Percentiles rank a stretch among this genome's conserved stretches.
These are phyloP conservation scores for Gossypium schwendimanii DNA, from an alignment of 441 rosid genomes.

Conservation along the genomic window DNA sequence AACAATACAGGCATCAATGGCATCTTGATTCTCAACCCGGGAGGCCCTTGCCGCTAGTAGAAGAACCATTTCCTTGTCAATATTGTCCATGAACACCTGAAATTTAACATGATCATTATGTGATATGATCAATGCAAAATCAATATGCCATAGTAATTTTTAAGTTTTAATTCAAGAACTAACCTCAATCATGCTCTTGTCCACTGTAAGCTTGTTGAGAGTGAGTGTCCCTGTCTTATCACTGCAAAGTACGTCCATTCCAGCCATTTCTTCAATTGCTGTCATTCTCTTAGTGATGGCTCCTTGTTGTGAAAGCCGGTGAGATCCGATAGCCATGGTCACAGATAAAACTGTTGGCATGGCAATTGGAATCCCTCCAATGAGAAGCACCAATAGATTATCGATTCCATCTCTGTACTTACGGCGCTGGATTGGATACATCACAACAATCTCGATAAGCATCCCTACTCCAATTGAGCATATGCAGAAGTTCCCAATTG, in stretches of 20 bases:
- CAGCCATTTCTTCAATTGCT: constrained; percentile 70
- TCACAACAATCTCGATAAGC: constrained; percentile 51
- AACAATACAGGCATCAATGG: constrained; percentile 66
- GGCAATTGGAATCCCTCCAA: constrained; percentile 70
- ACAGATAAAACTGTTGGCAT: constrained; percentile 74
- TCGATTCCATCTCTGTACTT: constrained; percentile 56
- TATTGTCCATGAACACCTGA: constrained; percentile 37
- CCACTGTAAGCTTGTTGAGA: constrained; percentile 71
- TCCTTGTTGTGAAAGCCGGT: constrained; percentile 63
- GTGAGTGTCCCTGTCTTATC: constrained; percentile 78
- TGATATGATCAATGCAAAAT: background rate
- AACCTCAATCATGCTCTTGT: constrained; percentile 57
- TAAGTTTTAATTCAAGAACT: background rate
- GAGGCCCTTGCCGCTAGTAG: constrained; percentile 64
- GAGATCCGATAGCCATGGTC: constrained; percentile 76
- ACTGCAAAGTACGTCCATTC: constrained; percentile 72
- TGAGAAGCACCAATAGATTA: constrained; percentile 58
- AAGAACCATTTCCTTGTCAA: constrained; percentile 44
- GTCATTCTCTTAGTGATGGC: constrained; percentile 74
- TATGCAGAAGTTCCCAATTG: constrained; percentile 71
- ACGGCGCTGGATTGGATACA: constrained; percentile 61
- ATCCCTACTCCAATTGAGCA: constrained; percentile 58
- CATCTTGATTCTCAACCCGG: constrained; percentile 66
- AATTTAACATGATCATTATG: background rate
- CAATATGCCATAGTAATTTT: background rate